A percentile compares a stretch with the other conserved stretches of the same genome.
Conservation (phyloP, 495 filamentous ascomycete species). For the Tirmania nivea region DNA sequence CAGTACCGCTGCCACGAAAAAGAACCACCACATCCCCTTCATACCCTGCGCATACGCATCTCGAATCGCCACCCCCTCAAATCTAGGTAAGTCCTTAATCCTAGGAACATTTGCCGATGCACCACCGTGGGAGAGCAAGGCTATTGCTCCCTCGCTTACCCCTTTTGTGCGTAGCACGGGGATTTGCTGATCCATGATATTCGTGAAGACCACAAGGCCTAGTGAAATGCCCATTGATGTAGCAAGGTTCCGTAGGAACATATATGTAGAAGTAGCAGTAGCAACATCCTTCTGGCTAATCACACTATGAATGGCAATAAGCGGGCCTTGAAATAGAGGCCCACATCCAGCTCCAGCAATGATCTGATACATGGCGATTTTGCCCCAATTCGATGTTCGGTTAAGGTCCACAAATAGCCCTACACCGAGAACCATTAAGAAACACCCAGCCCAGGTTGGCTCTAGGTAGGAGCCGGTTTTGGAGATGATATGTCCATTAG, state of each 20-base stretch:
- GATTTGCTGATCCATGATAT: constrained; percentile 24
- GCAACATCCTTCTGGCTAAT: constrained; percentile 49
- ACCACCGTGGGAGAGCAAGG: not conserved
- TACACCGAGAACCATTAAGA: constrained; percentile 38
- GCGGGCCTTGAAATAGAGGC: constrained; percentile 48
- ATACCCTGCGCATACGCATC: constrained; percentile 24
- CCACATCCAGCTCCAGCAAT: constrained; percentile 36
- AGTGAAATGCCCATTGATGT: constrained; percentile 53
- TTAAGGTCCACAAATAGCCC: constrained; percentile 43
- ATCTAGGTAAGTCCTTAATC: constrained; percentile 20
- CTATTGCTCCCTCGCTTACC: not conserved
- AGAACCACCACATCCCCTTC: constrained; percentile 29
- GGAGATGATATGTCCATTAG: constrained; percentile 46
- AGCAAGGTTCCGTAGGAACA: constrained; percentile 51
- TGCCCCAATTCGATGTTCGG: constrained; percentile 29
- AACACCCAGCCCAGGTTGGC: constrained; percentile 34
- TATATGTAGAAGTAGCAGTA: constrained; percentile 53
- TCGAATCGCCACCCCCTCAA: constrained; percentile 12
- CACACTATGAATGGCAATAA: constrained; percentile 58
- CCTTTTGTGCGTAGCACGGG: not conserved
- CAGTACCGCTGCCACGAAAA: constrained; percentile 20
- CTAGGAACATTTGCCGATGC: constrained; percentile 26
- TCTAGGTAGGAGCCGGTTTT: constrained; percentile 35
- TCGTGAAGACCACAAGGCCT: constrained; percentile 63
- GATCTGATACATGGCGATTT: constrained; percentile 35